A percentile compares a stretch with the other conserved stretches of the same genome.
Conservation (phyloP, 164 flowering plant species). For the Nymphaea colorata region DNA sequence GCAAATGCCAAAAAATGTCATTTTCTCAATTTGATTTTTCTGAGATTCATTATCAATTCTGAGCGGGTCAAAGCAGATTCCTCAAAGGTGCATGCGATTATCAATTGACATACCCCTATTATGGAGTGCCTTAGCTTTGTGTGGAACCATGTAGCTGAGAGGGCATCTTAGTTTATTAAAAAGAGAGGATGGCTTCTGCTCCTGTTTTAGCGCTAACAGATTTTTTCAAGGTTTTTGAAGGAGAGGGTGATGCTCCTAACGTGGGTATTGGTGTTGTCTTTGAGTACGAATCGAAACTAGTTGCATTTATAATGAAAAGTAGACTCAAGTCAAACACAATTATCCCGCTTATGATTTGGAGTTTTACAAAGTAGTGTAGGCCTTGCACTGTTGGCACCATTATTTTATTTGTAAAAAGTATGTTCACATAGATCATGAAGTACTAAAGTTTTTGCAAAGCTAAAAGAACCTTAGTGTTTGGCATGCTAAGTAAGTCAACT, state of each 20-base stretch:
- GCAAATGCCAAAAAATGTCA: background rate
- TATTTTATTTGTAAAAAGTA: too few species aligned
- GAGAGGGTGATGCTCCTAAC: background rate
- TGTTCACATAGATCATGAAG: too few species aligned
- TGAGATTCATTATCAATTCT: background rate
- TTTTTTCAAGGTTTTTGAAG: background rate
- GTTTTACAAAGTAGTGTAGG: background rate
- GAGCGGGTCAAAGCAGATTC: background rate
- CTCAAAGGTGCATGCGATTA: background rate
- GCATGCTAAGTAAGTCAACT: too few species aligned
- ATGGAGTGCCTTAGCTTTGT: too few species aligned
- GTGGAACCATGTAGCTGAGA: background rate
- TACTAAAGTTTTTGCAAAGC: too few species aligned
- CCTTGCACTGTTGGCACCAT: background rate
- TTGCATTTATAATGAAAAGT: background rate
- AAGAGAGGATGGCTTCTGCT: background rate
- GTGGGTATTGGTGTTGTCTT: background rate
- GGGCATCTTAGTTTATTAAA: too few species aligned
- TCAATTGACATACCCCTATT: background rate
- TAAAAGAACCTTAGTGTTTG: too few species aligned
- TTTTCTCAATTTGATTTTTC: background rate
- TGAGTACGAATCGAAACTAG: background rate
- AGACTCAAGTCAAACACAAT: background rate
- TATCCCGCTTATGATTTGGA: background rate
- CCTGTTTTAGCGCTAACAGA: background rate